Base-by-base conservation (phyloP, 2,329 filamentous ascomycete species). In the Lecanoromycetidae sp. region DNA sequence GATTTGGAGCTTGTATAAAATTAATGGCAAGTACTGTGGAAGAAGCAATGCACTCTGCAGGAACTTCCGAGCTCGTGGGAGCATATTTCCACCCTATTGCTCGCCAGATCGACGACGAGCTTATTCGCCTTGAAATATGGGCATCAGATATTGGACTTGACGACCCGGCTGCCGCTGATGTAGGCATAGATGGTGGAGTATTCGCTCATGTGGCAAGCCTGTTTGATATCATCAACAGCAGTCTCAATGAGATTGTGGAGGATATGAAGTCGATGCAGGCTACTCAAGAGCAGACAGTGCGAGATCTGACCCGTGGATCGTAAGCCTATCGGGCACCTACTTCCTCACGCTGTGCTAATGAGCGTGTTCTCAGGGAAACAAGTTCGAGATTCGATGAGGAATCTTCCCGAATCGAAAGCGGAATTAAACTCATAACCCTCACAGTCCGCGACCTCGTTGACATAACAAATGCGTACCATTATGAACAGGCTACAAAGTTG, bases 41-140 rank as follows among this genome's bases (percentile, higher is more conserved):
- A 25, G 17, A 10, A 13, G 22, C 22, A 19, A 19, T 38, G n/a
- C 17, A 15, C 17, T 20, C 35, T 13, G 22, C 22, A 20, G 19
- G 22, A 15, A 19, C n/a, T 19, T 29, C 29, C 4, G 25, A 5
- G 2, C 13, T 30, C 23, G 39, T 26, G 15, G 23, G n/a, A 27
- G 7, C 13, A 5, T 42, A 42, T n/a, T 42, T 42, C 29, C 23
- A 42, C 4, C 39, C 39, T 20, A 15, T 42, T 4, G 25, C 17
- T 33, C 25, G 25, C 39, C 23, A 30, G 39, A 17, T 42, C 17
- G 39, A 42, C 23, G 22, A 42, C 25, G 29, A 42, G 23, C 13
- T 42, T n/a, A 15, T 42, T 8, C 39, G 39, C 23, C 17, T 42
- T 10, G 39, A 42, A n/a, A 42, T 42, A 17, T 42, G 39, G 39